Percentiles rank a stretch among this genome's conserved stretches.
Evolutionary conservation across 2,329 filamentous ascomycete genomes (phyloP).

Genomic region (Xylariomycetidae sp.): DNA sequence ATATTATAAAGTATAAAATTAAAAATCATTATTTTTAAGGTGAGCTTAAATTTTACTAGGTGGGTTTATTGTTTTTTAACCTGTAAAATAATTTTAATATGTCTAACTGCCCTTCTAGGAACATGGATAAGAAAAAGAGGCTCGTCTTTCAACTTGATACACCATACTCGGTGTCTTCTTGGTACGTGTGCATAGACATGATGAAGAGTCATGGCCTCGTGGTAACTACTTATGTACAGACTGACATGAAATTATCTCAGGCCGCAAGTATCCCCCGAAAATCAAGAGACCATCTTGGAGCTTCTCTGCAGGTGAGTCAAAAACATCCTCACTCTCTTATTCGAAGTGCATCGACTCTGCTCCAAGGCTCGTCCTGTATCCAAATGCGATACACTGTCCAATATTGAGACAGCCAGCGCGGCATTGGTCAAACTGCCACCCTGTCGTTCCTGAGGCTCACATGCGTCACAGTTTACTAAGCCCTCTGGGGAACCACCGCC

Average conservation of each 20-base stretch:
- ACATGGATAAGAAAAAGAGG: constrained; percentile 50
- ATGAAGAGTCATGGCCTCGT: too few species aligned
- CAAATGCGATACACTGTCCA: too few species aligned
- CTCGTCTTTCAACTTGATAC: constrained; percentile 61
- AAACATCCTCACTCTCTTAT: neutral
- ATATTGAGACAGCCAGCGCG: too few species aligned
- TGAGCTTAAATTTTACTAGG: too few species aligned
- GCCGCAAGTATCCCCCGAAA: constrained; percentile 52
- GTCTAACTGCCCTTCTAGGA: neutral
- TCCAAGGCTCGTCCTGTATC: neutral
- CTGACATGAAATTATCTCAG: constrained; percentile 32
- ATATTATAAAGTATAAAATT: too few species aligned
- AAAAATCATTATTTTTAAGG: too few species aligned
- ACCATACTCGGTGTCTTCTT: constrained; percentile 56
- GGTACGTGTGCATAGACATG: constrained; percentile 49
- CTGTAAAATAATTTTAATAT: neutral
- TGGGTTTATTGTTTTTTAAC: too few species aligned
- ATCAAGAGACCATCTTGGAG: constrained; percentile 62
- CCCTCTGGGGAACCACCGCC: constrained; percentile 60
- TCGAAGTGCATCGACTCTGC: neutral
- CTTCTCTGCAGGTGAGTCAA: constrained; percentile 58
- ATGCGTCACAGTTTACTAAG: constrained; percentile 48
- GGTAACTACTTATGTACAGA: too few species aligned
- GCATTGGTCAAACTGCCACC: too few species aligned
- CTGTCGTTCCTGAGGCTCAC: too few species aligned